Base-by-base conservation (phyloP, 352 stramenopile species). In the Globisporangium paroecandrum region DNA sequence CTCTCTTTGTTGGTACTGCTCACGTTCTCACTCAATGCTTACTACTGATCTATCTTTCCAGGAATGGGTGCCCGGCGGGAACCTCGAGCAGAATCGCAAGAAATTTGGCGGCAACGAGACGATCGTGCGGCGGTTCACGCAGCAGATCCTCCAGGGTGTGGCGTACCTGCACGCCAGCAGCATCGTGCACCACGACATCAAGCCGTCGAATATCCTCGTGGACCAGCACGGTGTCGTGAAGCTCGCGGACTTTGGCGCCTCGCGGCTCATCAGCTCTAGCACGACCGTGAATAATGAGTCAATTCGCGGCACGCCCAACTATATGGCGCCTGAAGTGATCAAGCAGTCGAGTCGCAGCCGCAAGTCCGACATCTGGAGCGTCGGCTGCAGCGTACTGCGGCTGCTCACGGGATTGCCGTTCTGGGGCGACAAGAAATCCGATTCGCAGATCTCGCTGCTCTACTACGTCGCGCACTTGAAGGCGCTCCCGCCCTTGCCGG, bases 191-290 rank as follows among this genome's bases (percentile, higher is more conserved):
- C 75, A 91, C 20, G 89, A 96, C 64, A 85, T 96, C 55, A 96
- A 96, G 81, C 84, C 86, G 6, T 87, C 85, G 29, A 99, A 99
- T 65, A 92, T 99, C 61, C 79, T 99, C 29, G 91, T 99, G 9
- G 96, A 97, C 67, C 92, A 98, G 68, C 83, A 93, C 61, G 96
- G 96, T 38, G 76, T 91, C 22, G 93, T 98, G 29, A 99, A 98
- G 71, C 79, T 98, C 24, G 93, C 93, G 6, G 95, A 98, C 72
- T 98, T 98, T 79, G 95, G 96, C 13, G 91, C 94, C 10, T 98
- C 94, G 41, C 63, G 83, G 6, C 71, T 91, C 20, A 81, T 89
- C 15, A 85, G 78, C 70, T 78, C 73, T 18, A 75, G 68, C 65
- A 89, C 79, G 5, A 68, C 81, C 46, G 49, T 77, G 66, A 84